phyloP scores from a whole-genome alignment of 2,329 filamentous ascomycete species.

The Nothophoma quercina region DNA sequence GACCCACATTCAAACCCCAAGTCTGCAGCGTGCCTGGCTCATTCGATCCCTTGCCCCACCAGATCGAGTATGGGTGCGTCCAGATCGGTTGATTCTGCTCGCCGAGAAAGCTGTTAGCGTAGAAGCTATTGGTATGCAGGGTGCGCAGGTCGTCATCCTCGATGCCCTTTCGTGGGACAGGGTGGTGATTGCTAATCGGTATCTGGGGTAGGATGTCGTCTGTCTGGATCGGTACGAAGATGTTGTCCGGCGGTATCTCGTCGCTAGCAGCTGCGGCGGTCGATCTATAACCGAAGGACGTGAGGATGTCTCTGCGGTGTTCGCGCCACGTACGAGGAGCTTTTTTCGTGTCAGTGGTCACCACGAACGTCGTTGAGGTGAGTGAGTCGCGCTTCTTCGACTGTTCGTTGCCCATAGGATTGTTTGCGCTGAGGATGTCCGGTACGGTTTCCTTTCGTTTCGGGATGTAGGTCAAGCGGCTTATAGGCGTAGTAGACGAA shows the following conservation, averaged over 20 bases:
- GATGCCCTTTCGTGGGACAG: conserved; percentile 49
- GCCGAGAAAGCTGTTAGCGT: conserved; percentile 78
- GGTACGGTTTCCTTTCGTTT: not conserved
- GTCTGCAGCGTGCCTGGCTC: conserved; percentile 60
- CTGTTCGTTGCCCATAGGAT: not conserved
- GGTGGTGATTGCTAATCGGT: conserved; percentile 49
- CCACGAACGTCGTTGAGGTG: not conserved
- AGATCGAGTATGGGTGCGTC: conserved; percentile 67
- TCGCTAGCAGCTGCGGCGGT: not conserved
- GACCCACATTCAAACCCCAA: conserved; percentile 81
- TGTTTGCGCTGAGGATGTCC: not conserved
- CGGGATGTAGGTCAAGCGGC: no score
- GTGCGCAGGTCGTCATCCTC: conserved; percentile 53
- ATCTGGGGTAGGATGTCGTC: conserved; percentile 53
- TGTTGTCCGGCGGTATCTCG: conserved; percentile 36
- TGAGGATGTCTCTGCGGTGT: conserved; percentile 20
- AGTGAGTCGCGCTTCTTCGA: not conserved
- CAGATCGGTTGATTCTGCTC: conserved; percentile 74
- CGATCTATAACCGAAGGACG: conserved; percentile 17
- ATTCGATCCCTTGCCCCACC: conserved; percentile 56
- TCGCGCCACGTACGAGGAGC: not conserved
- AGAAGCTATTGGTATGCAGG: conserved; percentile 75
- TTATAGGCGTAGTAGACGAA: no score
- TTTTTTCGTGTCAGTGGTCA: not conserved
- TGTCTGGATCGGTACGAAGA: conserved; percentile 53